Evolutionary conservation across 768 basidiomycete genomes (phyloP).

Genomic region (Zangia roseola): DNA sequence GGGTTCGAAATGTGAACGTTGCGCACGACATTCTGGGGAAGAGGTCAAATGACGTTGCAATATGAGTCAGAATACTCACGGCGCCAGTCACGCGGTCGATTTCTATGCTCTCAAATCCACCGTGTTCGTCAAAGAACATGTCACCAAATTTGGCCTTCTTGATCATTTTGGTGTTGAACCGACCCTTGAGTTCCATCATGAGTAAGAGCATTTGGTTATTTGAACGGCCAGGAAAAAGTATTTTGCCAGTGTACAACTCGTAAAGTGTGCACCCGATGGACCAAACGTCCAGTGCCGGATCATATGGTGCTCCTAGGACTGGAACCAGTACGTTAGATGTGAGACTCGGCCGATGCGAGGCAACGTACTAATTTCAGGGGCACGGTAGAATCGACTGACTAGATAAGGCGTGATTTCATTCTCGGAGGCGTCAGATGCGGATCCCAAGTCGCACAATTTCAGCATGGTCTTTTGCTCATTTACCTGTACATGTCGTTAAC

Average conservation of each 20-base stretch:
- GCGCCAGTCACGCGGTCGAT: slow-evolving; percentile 79
- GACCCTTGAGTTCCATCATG: slow-evolving; percentile 97
- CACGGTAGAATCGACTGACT: slow-evolving; percentile 95
- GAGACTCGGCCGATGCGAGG: background rate
- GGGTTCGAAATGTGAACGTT: slow-evolving; percentile 85
- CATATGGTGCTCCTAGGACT: slow-evolving; percentile 96
- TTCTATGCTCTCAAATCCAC: slow-evolving; percentile 82
- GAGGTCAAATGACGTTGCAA: slow-evolving; percentile 18
- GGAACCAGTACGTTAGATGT: slow-evolving; percentile 16
- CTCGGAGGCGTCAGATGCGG: slow-evolving; percentile 90
- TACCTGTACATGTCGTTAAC: slow-evolving; percentile 52
- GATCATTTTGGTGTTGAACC: slow-evolving; percentile 91
- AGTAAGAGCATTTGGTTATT: slow-evolving; percentile 97
- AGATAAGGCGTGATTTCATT: slow-evolving; percentile 98
- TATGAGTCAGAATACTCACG: slow-evolving; percentile 47
- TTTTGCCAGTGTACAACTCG: slow-evolving; percentile 94
- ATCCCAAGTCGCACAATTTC: slow-evolving; percentile 97
- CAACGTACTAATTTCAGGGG: slow-evolving; percentile 92
- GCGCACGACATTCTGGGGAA: slow-evolving; percentile 69
- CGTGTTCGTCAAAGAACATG: slow-evolving; percentile 91
- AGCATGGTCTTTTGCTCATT: slow-evolving; percentile 92
- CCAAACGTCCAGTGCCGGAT: slow-evolving; percentile 93
- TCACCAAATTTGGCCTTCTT: slow-evolving; percentile 93
- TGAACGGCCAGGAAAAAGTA: slow-evolving; percentile 92
- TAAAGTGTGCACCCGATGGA: slow-evolving; percentile 97